phyloP scores from a whole-genome alignment of 495 filamentous ascomycete species.

The Talaromyces wortmannii region DNA sequence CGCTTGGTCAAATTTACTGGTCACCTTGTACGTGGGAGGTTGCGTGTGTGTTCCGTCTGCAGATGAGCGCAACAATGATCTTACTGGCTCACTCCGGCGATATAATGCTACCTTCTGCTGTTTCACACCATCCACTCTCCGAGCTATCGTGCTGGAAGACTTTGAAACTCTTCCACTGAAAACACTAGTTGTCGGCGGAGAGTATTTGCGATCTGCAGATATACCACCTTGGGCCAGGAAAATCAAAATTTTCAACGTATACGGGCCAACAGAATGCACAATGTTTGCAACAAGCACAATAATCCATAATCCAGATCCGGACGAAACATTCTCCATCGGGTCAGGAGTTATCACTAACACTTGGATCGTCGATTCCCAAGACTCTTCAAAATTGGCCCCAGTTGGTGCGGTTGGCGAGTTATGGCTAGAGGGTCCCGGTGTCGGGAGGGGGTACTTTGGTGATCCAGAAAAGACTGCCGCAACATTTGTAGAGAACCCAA shows the following conservation, averaged over 20 bases:
- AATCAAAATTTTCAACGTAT: conserved; percentile 31
- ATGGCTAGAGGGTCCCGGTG: conserved; percentile 14
- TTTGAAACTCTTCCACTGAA: conserved; percentile 25
- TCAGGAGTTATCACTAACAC: conserved; percentile 13
- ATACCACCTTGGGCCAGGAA: conserved; percentile 24
- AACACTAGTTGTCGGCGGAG: conserved; percentile 32
- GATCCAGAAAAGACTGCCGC: not conserved
- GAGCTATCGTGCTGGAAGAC: conserved; percentile 9
- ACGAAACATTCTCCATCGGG: conserved; percentile 6
- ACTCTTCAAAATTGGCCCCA: conserved; percentile 26
- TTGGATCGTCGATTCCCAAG: conserved; percentile 11
- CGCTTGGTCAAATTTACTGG: conserved; percentile 35
- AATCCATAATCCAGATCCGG: not conserved
- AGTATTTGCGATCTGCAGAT: conserved; percentile 20
- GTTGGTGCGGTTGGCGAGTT: conserved; percentile 39
- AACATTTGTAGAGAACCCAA: not conserved
- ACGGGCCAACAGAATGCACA: conserved; percentile 12
- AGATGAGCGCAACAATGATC: conserved; percentile 39
- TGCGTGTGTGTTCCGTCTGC: conserved; percentile 44
- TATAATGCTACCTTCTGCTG: conserved; percentile 35
- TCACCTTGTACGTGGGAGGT: conserved; percentile 35
- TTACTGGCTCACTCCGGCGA: conserved; percentile 35
- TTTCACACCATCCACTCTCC: conserved; percentile 36
- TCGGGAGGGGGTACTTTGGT: conserved; percentile 12
- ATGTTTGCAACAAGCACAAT: not conserved